These are phyloP conservation scores for Durusdinium trenchii DNA, from an alignment of 73 alveolate species.

Conservation along the genomic window DNA sequence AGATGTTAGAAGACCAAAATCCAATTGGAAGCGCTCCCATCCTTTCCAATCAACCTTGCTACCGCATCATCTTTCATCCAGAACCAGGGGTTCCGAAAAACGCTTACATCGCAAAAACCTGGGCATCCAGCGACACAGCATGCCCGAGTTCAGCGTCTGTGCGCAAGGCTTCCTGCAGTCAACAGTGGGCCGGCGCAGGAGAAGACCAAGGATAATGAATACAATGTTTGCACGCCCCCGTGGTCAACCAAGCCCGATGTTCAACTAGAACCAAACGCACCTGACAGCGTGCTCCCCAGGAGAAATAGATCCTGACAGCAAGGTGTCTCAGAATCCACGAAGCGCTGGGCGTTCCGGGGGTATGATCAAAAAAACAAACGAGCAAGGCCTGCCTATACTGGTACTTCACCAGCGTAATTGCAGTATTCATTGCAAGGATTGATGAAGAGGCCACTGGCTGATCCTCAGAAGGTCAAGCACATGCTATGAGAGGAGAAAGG, in stretches of 20 bases:
- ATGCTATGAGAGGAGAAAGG: too few relatives aligned
- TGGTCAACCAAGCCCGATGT: too few relatives aligned
- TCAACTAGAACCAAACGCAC: background rate
- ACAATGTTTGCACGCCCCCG: too few relatives aligned
- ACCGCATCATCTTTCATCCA: too few relatives aligned
- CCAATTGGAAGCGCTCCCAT: background rate
- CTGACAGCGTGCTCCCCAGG: slow-evolving; percentile 18
- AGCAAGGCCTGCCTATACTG: slow-evolving; percentile 11
- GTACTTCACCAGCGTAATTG: slow-evolving; percentile 88
- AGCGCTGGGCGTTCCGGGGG: too few relatives aligned
- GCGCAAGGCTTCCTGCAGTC: slow-evolving; percentile 68
- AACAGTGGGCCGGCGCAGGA: too few relatives aligned
- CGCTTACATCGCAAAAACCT: background rate
- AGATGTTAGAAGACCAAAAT: background rate
- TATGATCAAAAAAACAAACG: too few relatives aligned
- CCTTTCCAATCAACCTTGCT: too few relatives aligned
- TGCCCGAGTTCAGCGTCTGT: slow-evolving; percentile 85
- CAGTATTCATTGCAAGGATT: slow-evolving; percentile 84
- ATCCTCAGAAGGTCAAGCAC: background rate
- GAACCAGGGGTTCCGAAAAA: background rate
- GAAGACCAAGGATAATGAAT: too few relatives aligned
- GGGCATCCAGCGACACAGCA: slow-evolving; percentile 54
- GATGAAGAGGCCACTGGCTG: slow-evolving; percentile 91
- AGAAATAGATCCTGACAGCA: background rate
- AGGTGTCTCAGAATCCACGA: background rate